Base-by-base conservation (phyloP, 768 basidiomycete species). In the Stropharia rugosoannulata region DNA sequence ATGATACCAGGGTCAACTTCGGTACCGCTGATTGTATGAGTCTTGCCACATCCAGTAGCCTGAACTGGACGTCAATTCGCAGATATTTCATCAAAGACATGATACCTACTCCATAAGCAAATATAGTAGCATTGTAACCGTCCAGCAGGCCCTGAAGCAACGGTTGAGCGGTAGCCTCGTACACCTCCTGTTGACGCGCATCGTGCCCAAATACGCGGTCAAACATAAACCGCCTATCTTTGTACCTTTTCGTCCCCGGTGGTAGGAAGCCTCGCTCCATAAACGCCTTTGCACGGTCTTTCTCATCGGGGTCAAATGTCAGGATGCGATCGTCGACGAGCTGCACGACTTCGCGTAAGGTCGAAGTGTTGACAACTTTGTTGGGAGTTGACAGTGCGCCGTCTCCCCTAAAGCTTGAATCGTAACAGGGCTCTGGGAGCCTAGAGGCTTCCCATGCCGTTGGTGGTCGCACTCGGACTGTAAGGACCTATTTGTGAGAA, bases 31-130 rank as follows among this genome's bases (percentile, higher is more conserved):
- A 99, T 98, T 16, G 97, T 99, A 72, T 98, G 95, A 4, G 97
- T 99, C 73, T 99, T 99, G 60, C 97, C 97, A 69, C 97, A 98
- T n/a, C 97, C 97, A n/a, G 97, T 98, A 19, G 97, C 97, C 97
- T 98, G 47, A 51, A 22, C 36, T 43, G 46, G 40, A 36, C 35
- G 22, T 27, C n/a, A 37, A 18, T 4, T 39, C 11, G 4, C 25
- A n/a, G 32, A 19, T 22, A 9, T 48, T 40, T 4, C 4, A 49
- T 29, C 29, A 27, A 16, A 48, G 7, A 16, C 22, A 16, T 15
- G 36, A 4, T 27, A 77, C 91, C 70, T 71, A 98, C 97, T 37
- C 97, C 97, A 70, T 99, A 99, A 3, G 97, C 97, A 76, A 99
- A 98, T 8, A 98, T 90, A 10, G 97, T 99, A 42, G 95, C 90